Base-by-base conservation (phyloP, 1,284 basidiomycete genomes). In the Fistulina hepatica region DNA sequence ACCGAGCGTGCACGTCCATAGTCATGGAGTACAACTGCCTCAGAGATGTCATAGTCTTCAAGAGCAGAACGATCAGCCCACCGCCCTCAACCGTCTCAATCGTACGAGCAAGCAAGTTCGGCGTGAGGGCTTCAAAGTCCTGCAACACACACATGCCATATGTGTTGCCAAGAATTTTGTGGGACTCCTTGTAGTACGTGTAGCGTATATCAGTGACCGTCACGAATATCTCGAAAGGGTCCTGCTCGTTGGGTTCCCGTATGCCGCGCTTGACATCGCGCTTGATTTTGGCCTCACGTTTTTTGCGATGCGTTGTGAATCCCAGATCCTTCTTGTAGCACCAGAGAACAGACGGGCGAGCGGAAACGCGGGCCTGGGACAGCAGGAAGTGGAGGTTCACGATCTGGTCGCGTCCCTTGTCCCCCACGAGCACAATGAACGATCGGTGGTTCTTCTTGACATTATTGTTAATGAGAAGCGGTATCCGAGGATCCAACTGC, bases 81-180 rank as follows among this genome's bases (percentile, higher is more conserved):
- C 95, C 95, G 16, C 95, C 95, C 56, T 98, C 89, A 1, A 98
- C 94, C 0, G 95, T 99, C 66, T 99, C 95, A 42, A 98, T 93
- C 15, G 95, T 98, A 36, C 94, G 71, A 5, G 95, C 95, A 21
- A 98, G 78, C 41, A 97, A 64, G 63, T 99, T 99, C 21, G 95
- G 95, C 1, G 95, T 99, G 47, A 99, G 79, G 3, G 95, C 94
- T 57, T 99, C 95, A 51, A 98, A 99, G 56, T 98, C 95, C 63
- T 98, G 95, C 40, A 99, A 65, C 6, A 98, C 77, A 46, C 91
- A 81, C 92, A 98, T 98, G 32, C 94, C 94, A 59, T 86, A 97
- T 0, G 95, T 98, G 56, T 97, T 89, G 52, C 95, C 95, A 21
- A 98, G 78, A 46, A 95, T 90, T 60, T 94, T 94, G 42, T 93